Base-by-base conservation (phyloP, 1,284 basidiomycete genomes). In the Anthracocystis panici-leucophaei region DNA sequence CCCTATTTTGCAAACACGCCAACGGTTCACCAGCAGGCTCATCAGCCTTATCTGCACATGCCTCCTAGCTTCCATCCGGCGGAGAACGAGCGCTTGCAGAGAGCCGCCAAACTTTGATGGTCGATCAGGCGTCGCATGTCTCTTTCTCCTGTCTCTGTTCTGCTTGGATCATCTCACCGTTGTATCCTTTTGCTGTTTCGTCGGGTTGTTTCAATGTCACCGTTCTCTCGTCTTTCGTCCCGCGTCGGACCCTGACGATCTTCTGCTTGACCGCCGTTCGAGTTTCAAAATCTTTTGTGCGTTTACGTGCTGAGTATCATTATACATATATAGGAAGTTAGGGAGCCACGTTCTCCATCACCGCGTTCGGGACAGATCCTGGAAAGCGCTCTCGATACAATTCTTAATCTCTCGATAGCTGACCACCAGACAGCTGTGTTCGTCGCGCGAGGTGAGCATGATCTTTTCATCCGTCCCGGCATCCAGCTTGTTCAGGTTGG, bases 391-490 rank as follows among this genome's bases (percentile, higher is more conserved):
- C 52, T 84, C 83, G 56, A 84, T 76, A 61, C 75, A 80, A 23
- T 69, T 73, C 75, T 84, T 84, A 56, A 84, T 80, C 69, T 99
- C 96, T 79, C 92, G 92, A 86, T 97, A 99, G 83, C 91, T 93
- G 45, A 98, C 96, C 18, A 99, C 94, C 21, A 99, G 88, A 86
- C 96, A 98, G 83, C 92, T 96, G 87, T 97, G 95, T 84, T 97
- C 93, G 87, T 98, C 93, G 78, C 96, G 89, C 20, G 94, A 92
- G 23, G 97, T 91, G 42, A 99, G 89, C 94, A 98, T 95, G 78
- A 99, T 88, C 67, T 91, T 91, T 84, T 99, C 97, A 57, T 98
- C 95, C 20, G 91, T 90, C 20, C 95, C 95, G 2, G 92, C 92
- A 84, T 99, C 96, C 57, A 98, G 90, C 92, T 84, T 84, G 75